phyloP scores from a whole-genome alignment of 2,329 filamentous ascomycete genomes.

The Verticillium nonalfalfae region DNA sequence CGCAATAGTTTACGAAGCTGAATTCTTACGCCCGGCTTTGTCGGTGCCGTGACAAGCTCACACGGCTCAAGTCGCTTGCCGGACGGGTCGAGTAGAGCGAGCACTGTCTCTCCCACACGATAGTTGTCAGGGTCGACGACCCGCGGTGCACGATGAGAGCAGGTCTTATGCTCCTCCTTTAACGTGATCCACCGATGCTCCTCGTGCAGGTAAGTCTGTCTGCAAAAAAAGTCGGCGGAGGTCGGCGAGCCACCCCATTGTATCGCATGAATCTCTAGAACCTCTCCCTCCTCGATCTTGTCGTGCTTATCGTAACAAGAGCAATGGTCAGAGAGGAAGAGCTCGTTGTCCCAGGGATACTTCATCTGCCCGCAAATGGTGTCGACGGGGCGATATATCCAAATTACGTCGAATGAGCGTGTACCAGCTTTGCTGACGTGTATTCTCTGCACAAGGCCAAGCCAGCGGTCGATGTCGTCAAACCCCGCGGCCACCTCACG shows the following conservation, averaged over 20 bases:
- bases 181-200: conserved; percentile 59
- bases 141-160: conserved; percentile 27
- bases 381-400: conserved; percentile 67
- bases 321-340: conserved; percentile 74
- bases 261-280: conserved; percentile 52
- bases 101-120: conserved; percentile 52
- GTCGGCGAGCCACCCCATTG: conserved; percentile 48
- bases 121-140: conserved; percentile 17
- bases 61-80: conserved; percentile 49
- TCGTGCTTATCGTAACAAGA: conserved; percentile 46
- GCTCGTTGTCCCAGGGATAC: conserved; percentile 66
- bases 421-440: conserved; percentile 25
- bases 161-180: conserved; percentile 45
- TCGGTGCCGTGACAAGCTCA: conserved; percentile 39
- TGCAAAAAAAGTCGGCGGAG: conserved; percentile 55
- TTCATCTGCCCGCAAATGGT: conserved; percentile 62
- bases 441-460: conserved; percentile 60
- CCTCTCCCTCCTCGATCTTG: conserved; percentile 45
- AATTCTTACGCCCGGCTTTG: conserved; percentile 20
- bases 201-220: conserved; percentile 59
- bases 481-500: conserved; percentile 35
- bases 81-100: conserved; percentile 28
- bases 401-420: conserved; percentile 56
- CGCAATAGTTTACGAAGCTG: conserved; percentile 47
- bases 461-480: conserved; percentile 52